phyloP scores from a whole-genome alignment of 2,329 filamentous ascomycete species.

The Akanthomyces dipterigenus region DNA sequence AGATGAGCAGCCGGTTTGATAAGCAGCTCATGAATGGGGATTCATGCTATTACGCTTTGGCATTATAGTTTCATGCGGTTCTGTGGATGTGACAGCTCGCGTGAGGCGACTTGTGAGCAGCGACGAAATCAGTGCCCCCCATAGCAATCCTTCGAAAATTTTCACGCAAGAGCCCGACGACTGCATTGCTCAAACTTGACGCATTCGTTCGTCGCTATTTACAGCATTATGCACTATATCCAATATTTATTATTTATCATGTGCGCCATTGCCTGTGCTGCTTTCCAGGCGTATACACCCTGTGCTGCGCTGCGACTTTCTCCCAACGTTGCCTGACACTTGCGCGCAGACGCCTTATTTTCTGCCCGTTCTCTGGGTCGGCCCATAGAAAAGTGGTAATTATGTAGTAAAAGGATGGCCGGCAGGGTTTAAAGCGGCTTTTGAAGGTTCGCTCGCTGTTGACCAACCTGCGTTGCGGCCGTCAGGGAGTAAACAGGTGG shows the following conservation, averaged over 20 bases:
- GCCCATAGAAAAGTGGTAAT: neutral
- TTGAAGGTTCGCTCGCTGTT: neutral
- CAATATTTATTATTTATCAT: neutral
- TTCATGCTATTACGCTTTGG: neutral
- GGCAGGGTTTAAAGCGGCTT: neutral
- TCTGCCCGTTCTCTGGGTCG: neutral
- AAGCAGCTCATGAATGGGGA: neutral
- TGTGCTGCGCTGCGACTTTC: neutral
- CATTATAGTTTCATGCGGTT: neutral
- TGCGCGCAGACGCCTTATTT: neutral
- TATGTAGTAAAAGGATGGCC: neutral
- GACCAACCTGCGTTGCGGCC: neutral
- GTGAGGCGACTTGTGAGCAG: neutral
- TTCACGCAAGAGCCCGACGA: no score
- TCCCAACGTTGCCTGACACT: neutral
- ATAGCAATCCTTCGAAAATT: no score
- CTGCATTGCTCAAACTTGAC: neutral
- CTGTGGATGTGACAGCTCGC: neutral
- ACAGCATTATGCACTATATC: neutral
- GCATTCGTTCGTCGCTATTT: neutral
- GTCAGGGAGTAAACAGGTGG: slow-evolving; percentile 22
- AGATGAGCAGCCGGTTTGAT: neutral
- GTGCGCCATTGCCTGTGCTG: slow-evolving; percentile 3
- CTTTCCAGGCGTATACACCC: slow-evolving; percentile 4
- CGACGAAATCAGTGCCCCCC: neutral